Conservation (phyloP, 495 filamentous ascomycete genomes). For the Penicillium maclennaniae region DNA sequence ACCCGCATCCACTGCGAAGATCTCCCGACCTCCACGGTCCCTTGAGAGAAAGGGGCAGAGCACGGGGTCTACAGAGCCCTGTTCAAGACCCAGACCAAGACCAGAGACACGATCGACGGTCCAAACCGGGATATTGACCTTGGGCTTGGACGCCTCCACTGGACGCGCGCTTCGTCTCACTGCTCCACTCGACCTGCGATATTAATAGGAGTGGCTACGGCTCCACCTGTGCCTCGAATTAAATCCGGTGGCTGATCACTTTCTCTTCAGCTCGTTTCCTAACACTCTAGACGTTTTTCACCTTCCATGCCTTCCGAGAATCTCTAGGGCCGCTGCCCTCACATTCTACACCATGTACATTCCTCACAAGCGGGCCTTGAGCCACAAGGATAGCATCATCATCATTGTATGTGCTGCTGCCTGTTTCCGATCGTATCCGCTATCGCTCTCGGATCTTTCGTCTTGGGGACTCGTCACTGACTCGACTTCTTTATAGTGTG, state of each 20-base stretch:
- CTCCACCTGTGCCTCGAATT: conserved; percentile 18
- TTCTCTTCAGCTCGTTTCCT: conserved; percentile 4
- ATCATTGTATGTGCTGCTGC: conserved; percentile 21
- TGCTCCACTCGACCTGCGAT: conserved; percentile 7
- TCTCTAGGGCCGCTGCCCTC: conserved; percentile 21
- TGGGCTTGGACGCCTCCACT: conserved; percentile 3
- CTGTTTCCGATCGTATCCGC: conserved; percentile 10
- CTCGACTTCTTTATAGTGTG: conserved; percentile 16
- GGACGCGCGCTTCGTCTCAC: conserved; percentile 12
- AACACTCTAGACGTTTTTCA: background rate
- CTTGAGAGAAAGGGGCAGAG: background rate
- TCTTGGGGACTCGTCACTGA: conserved; percentile 5
- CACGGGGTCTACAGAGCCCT: background rate
- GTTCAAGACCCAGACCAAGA: too few species aligned
- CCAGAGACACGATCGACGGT: background rate
- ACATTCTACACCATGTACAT: conserved; percentile 22
- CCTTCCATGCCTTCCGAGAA: conserved; percentile 18
- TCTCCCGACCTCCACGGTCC: background rate
- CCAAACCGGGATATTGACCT: background rate
- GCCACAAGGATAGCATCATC: conserved; percentile 22
- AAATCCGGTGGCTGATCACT: conserved; percentile 7
- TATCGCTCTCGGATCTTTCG: background rate
- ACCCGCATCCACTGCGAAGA: background rate
- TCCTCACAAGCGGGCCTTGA: conserved; percentile 21
- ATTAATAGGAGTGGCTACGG: conserved; percentile 12